phyloP scores from a whole-genome alignment of 1,139 yeast species.

The Geotrichum reessii region DNA sequence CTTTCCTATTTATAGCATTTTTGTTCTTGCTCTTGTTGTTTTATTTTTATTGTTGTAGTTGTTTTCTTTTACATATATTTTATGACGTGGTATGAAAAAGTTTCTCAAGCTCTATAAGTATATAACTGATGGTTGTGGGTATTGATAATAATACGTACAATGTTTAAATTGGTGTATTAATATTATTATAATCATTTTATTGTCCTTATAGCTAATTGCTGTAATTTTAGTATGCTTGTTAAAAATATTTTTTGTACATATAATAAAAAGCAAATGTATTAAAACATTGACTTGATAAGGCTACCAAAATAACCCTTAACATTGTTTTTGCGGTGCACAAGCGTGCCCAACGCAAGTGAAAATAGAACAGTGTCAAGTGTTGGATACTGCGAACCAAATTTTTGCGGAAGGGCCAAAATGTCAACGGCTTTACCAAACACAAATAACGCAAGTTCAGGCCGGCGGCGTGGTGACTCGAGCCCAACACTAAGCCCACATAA shows the following conservation, averaged over 20 bases:
- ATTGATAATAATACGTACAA: neutral
- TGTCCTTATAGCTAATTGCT: no score
- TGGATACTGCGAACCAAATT: conserved; percentile 7
- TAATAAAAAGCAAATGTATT: neutral
- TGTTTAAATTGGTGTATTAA: no score
- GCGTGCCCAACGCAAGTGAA: conserved; percentile 5
- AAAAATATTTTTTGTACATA: neutral
- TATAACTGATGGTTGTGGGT: neutral
- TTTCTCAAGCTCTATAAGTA: no score
- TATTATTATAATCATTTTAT: no score
- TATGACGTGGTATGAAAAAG: neutral
- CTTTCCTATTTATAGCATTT: neutral
- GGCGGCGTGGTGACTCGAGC: conserved; percentile 37
- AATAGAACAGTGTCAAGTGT: conserved; percentile 2
- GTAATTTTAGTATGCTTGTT: neutral
- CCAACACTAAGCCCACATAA: conserved; percentile 39
- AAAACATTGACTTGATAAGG: conserved; percentile 1
- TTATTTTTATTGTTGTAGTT: neutral
- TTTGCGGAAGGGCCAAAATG: conserved; percentile 10
- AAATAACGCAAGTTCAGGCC: conserved; percentile 42
- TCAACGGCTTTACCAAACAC: conserved; percentile 21
- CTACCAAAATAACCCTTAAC: conserved; percentile 13
- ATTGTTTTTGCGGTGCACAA: conserved; percentile 2
- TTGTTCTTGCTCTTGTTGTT: neutral
- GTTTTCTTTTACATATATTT: neutral